These are phyloP conservation scores for Aspergillus baeticus DNA, from an alignment of 495 filamentous ascomycete species.

Conservation along the genomic window DNA sequence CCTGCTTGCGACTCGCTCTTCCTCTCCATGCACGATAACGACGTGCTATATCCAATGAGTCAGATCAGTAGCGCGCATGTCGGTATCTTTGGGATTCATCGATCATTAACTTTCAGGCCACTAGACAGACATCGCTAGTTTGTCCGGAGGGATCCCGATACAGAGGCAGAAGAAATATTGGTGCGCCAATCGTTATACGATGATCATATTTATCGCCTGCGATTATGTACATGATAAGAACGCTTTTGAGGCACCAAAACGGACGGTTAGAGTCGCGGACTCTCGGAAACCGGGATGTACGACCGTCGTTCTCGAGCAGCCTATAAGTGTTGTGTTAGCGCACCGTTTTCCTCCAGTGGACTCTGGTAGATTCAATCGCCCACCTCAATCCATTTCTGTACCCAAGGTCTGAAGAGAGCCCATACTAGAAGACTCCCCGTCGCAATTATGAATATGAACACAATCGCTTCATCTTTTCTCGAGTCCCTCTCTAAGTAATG, in stretches of 20 bases:
- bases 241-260: background rate
- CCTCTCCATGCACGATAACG: too few relatives aligned
- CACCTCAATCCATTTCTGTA: conserved; percentile 58
- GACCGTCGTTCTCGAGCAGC: conserved; percentile 44
- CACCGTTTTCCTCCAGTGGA: too few relatives aligned
- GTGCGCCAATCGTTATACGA: too few relatives aligned
- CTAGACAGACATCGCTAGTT: too few relatives aligned
- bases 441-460: conserved; percentile 86
- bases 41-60: too few relatives aligned
- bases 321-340: too few relatives aligned
- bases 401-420: conserved; percentile 69
- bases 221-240: conserved; percentile 8
- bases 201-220: conserved; percentile 7
- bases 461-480: conserved; percentile 83
- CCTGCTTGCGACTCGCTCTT: too few relatives aligned
- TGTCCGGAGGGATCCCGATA: too few relatives aligned
- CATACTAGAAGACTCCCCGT: conserved; percentile 80
- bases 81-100: too few relatives aligned
- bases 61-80: background rate
- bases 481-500: conserved; percentile 72
- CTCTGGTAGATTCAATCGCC: too few relatives aligned
- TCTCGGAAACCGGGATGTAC: conserved; percentile 43
- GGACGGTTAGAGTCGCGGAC: conserved; percentile 13
- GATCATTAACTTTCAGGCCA: too few relatives aligned
- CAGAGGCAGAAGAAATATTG: too few relatives aligned